These are phyloP conservation scores for Jamesozyma spencerorum DNA, from an alignment of 805 yeast species.

Conservation along the genomic window DNA sequence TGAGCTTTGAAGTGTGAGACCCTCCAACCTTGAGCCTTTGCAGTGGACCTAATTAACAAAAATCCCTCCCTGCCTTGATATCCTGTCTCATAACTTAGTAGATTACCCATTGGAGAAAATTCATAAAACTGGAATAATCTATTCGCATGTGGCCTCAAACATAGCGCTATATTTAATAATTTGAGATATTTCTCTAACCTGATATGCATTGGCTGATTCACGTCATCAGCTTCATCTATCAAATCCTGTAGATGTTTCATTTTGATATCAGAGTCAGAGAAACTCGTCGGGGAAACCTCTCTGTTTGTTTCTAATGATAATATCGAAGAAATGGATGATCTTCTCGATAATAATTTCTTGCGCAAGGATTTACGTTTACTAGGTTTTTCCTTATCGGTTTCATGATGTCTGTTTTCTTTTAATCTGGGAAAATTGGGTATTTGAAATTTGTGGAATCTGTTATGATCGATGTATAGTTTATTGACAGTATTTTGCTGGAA, in stretches of 20 bases:
- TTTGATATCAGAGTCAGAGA: slow-evolving; percentile 12
- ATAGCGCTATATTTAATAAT: slow-evolving; percentile 46
- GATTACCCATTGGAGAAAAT: slow-evolving; percentile 76
- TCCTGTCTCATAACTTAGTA: slow-evolving; percentile 72
- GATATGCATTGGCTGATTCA: slow-evolving; percentile 21
- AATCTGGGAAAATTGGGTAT: slow-evolving; percentile 25
- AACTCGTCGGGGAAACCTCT: slow-evolving; percentile 4
- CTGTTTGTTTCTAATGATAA: slow-evolving; percentile 4
- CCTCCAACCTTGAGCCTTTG: slow-evolving; percentile 90
- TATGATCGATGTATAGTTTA: slow-evolving; percentile 21
- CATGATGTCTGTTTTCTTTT: slow-evolving; percentile 2
- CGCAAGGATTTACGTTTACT: neutral
- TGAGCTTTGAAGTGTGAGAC: slow-evolving; percentile 77
- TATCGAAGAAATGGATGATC: slow-evolving; percentile 1
- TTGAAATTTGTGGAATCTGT: slow-evolving; percentile 17
- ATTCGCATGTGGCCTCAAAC: slow-evolving; percentile 73
- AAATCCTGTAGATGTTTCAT: slow-evolving; percentile 26
- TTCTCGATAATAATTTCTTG: neutral
- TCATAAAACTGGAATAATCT: slow-evolving; percentile 80
- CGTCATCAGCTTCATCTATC: slow-evolving; percentile 22
- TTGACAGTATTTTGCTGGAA: slow-evolving; percentile 35
- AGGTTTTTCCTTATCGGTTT: slow-evolving; percentile 1
- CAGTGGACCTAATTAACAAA: slow-evolving; percentile 68
- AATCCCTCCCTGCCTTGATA: slow-evolving; percentile 86
- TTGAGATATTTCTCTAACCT: slow-evolving; percentile 59